Base-by-base conservation (phyloP, 106 monocot species). In the Xerophyta viscosa region DNA sequence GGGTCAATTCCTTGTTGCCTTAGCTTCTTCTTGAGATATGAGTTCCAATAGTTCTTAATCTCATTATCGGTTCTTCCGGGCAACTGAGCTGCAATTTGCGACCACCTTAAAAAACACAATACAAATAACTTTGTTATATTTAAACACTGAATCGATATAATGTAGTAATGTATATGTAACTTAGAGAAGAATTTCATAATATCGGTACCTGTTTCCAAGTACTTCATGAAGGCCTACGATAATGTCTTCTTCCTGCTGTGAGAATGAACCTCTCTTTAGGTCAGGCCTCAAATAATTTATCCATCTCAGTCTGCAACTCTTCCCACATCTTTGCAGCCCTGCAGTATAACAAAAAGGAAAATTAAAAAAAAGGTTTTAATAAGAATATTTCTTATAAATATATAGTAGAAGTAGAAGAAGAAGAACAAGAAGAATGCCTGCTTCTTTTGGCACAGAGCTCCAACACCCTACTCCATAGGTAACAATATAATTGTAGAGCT, bases 391-490 rank as follows among this genome's bases (percentile, higher is more conserved):
- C 19, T 7, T 23, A 56, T 20, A 56, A 37, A 5, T 6, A 26
- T 46, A 21, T 27, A 14, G 9, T 19, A 1, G 6, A 18, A 54
- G 22, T 3, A 22, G 29, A 10, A n/a, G n/a, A n/a, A n/a, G n/a
- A n/a, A n/a, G n/a, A n/a, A n/a, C n/a, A n/a, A n/a, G n/a, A 6
- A 28, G 22, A 28, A 21, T 71, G 45, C 92, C 92, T 79, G 92
- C 83, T 56, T 80, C 65, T 27, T 92, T 77, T 23, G 92, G 83
- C 18, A 92, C 79, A 37, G 82, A 73, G 66, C 92, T 92, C 92
- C 92, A 92, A 31, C 92, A 87, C 4, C 92, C 87, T 47, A 83
- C 71, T 0, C 92, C 92, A 50, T 47, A 80, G 27, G 67, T 67
- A 15, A 46, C 70, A 68, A 88, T 87, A 76, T 92, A 77, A 56